Conservation (phyloP, 2,329 filamentous ascomycete species). For the Exophiala mesophila region DNA sequence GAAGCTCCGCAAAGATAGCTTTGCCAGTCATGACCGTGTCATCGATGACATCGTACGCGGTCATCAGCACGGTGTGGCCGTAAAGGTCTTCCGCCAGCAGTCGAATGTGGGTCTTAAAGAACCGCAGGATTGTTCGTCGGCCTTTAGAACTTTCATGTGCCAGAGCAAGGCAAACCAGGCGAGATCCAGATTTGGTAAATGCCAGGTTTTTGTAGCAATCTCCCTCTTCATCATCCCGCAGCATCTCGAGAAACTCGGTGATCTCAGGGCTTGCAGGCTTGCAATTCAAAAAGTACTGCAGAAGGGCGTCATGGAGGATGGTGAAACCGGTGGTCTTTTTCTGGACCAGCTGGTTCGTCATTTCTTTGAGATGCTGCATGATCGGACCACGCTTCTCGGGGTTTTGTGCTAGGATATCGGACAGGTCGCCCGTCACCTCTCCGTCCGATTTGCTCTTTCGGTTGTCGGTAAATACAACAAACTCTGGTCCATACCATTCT, state of each 20-base stretch:
- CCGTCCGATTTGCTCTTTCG: slow-evolving; percentile 31
- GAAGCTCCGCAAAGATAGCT: slow-evolving; percentile 77
- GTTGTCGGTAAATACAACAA: slow-evolving; percentile 67
- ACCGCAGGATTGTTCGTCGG: slow-evolving; percentile 79
- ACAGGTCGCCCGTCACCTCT: slow-evolving; percentile 57
- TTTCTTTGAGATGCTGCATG: slow-evolving; percentile 75
- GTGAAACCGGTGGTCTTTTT: slow-evolving; percentile 97
- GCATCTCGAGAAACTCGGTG: slow-evolving; percentile 78
- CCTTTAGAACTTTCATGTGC: slow-evolving; percentile 88
- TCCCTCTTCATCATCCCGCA: slow-evolving; percentile 87
- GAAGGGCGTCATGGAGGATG: slow-evolving; percentile 96
- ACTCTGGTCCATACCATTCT: slow-evolving; percentile 96
- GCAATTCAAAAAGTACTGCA: slow-evolving; percentile 86
- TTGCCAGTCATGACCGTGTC: slow-evolving; percentile 87
- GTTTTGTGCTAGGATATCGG: slow-evolving; percentile 65
- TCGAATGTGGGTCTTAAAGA: slow-evolving; percentile 84
- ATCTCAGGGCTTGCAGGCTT: slow-evolving; percentile 74
- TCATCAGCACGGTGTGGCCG: slow-evolving; percentile 75
- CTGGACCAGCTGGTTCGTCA: slow-evolving; percentile 89
- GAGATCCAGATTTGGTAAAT: slow-evolving; percentile 84
- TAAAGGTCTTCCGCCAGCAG: slow-evolving; percentile 75
- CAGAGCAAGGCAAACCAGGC: slow-evolving; percentile 73
- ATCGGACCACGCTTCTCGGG: slow-evolving; percentile 85
- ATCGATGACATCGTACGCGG: slow-evolving; percentile 86
- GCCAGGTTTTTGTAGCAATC: slow-evolving; percentile 92